A percentile compares a stretch with the other conserved stretches of the same genome.
Evolutionary conservation across 164 flowering plant species (phyloP).

Genomic region (Sextonia rubra): DNA sequence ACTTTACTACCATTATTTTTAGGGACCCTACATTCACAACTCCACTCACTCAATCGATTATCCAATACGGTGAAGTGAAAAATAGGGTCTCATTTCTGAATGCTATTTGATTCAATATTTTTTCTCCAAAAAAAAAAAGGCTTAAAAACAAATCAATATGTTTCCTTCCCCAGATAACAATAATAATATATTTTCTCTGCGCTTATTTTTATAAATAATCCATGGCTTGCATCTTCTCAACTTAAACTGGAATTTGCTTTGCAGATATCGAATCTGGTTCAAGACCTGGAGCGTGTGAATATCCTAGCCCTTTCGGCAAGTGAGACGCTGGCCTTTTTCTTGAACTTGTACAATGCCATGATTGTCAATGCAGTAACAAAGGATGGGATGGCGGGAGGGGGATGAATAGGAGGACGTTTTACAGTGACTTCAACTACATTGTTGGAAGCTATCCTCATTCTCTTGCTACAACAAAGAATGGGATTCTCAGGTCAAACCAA

Average conservation of each 20-base stretch:
- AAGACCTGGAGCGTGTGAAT: constrained; percentile 76
- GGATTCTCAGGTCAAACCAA: constrained; percentile 70
- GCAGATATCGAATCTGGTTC: constrained; percentile 70
- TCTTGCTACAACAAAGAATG: constrained; percentile 54
- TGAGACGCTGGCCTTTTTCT: constrained; percentile 77
- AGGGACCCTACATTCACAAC: too few relatives aligned
- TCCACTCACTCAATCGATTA: too few relatives aligned
- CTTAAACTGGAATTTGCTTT: neutral
- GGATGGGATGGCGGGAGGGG: constrained; percentile 69
- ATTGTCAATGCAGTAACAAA: constrained; percentile 77
- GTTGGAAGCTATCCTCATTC: constrained; percentile 77
- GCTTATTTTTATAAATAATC: too few relatives aligned
- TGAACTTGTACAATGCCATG: constrained; percentile 90
- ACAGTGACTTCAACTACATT: constrained; percentile 66
- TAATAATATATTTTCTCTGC: too few relatives aligned
- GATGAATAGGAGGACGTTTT: constrained; percentile 74
- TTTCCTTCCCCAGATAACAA: too few relatives aligned
- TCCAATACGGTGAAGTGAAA: too few relatives aligned
- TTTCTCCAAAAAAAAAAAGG: too few relatives aligned
- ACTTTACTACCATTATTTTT: too few relatives aligned
- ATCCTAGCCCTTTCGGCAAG: constrained; percentile 40
- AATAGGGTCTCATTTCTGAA: too few relatives aligned
- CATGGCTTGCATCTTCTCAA: too few relatives aligned
- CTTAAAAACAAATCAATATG: too few relatives aligned
- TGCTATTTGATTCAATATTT: too few relatives aligned